Conservation (phyloP, 495 filamentous ascomycete genomes). For the Annulohypoxylon stygium region DNA sequence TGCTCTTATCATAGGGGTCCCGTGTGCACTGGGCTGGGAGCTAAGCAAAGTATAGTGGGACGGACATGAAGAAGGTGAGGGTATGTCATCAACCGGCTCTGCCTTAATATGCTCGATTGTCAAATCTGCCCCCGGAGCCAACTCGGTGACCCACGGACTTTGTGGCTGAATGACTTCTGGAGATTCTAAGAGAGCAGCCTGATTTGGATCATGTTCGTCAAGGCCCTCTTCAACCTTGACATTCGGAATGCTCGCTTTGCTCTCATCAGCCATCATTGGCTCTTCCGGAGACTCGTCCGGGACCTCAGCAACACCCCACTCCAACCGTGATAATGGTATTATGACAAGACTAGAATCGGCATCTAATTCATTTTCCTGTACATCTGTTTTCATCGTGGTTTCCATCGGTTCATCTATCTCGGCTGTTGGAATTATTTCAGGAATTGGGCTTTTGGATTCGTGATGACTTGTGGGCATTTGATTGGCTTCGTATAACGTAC, state of each 20-base stretch:
- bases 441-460: not conserved
- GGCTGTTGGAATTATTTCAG: not conserved
- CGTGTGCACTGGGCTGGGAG: conserved; percentile 8
- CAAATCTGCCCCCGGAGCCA: conserved; percentile 12
- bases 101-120: conserved; percentile 25
- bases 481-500: not conserved
- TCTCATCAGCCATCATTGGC: not conserved
- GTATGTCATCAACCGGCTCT: conserved; percentile 26
- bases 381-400: not conserved
- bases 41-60: not conserved
- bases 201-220: not conserved
- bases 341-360: conserved; percentile 13
- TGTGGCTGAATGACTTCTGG: conserved; percentile 1
- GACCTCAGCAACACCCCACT: conserved; percentile 19
- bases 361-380: conserved; percentile 20
- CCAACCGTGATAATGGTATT: conserved; percentile 22
- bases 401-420: conserved; percentile 1
- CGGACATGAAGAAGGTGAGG: conserved; percentile 3
- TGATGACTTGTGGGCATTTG: conserved; percentile 5
- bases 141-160: conserved; percentile 18
- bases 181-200: conserved; percentile 8
- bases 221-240: conserved; percentile 5
- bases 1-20: conserved; percentile 23
- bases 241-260: not conserved
- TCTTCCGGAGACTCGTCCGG: not conserved